A percentile compares a stretch with the other conserved stretches of the same genome.
Conservation (phyloP, 305 asterid species). For the Nicotiana rustica region DNA sequence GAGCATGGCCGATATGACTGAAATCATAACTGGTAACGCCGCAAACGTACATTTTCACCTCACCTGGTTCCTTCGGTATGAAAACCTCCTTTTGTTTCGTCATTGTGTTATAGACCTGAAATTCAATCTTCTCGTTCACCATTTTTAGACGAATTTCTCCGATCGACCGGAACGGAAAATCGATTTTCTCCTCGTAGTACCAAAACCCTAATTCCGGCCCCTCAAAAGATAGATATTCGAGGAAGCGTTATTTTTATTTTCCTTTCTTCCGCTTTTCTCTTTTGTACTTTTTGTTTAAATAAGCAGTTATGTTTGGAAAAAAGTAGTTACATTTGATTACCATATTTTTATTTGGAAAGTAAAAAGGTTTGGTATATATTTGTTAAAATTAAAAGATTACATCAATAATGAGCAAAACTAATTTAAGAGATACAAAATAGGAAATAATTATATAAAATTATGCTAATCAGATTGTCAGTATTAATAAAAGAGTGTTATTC, state of each 20-base stretch:
- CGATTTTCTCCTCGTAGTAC: neutral
- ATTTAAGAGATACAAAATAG: neutral
- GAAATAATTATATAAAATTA: too few species aligned
- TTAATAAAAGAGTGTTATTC: too few species aligned
- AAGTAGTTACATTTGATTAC: too few species aligned
- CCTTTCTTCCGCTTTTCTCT: neutral
- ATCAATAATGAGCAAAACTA: neutral
- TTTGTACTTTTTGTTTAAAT: too few species aligned
- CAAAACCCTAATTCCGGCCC: conserved; percentile 15
- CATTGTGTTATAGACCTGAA: conserved; percentile 66
- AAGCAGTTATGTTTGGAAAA: neutral
- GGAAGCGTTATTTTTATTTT: neutral
- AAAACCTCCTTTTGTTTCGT: conserved; percentile 77
- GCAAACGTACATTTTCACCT: conserved; percentile 82
- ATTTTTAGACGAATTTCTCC: conserved; percentile 28
- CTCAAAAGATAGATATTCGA: neutral
- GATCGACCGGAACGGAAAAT: neutral
- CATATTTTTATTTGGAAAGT: neutral
- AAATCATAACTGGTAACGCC: conserved; percentile 84
- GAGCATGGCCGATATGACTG: conserved; percentile 95
- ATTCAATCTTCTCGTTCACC: conserved; percentile 50
- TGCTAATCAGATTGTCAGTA: neutral
- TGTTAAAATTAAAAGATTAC: neutral
- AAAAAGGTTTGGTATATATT: neutral
- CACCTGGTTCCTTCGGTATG: conserved; percentile 63